A percentile compares a stretch with the other conserved stretches of the same genome.
phyloP scores from a whole-genome alignment of 495 filamentous ascomycete species.

The Podospora bellae-mahoneyi region DNA sequence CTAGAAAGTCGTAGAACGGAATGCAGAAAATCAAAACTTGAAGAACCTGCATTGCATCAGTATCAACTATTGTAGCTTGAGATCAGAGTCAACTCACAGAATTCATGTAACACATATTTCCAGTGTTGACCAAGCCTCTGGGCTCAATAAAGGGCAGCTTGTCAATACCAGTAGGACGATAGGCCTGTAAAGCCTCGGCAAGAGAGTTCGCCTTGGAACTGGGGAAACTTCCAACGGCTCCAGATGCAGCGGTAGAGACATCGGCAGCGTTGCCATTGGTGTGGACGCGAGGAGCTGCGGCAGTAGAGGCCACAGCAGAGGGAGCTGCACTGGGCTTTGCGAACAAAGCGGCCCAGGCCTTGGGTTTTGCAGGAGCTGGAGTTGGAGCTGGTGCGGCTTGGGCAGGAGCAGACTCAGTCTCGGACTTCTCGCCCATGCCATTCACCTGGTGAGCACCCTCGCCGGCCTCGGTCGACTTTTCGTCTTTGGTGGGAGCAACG shows the following conservation, averaged over 20 bases:
- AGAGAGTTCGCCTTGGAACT: conserved; percentile 64
- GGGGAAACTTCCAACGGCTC: conserved; percentile 31
- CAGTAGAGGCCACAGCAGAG: conserved; percentile 26
- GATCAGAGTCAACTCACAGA: conserved; percentile 60
- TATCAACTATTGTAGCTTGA: background rate
- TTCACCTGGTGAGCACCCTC: conserved; percentile 23
- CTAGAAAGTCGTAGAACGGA: conserved; percentile 91
- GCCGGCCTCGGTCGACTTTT: conserved; percentile 28
- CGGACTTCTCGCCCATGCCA: conserved; percentile 18
- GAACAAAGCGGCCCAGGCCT: conserved; percentile 77
- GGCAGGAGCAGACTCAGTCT: conserved; percentile 25
- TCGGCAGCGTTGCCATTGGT: conserved; percentile 25
- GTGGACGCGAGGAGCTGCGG: conserved; percentile 27
- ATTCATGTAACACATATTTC: conserved; percentile 99
- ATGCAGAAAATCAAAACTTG: conserved; percentile 90
- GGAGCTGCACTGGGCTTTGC: conserved; percentile 47
- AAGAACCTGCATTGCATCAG: conserved; percentile 59
- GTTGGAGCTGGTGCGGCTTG: conserved; percentile 34
- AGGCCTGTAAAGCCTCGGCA: conserved; percentile 66
- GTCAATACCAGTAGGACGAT: conserved; percentile 56
- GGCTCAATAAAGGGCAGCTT: conserved; percentile 86
- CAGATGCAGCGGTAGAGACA: conserved; percentile 14
- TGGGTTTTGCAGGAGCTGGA: conserved; percentile 48
- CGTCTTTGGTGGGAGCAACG: conserved; percentile 32
- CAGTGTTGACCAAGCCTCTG: conserved; percentile 91